phyloP scores from a whole-genome alignment of 1,139 yeast genomes.

The Saccharomycopsis crataegensis region DNA sequence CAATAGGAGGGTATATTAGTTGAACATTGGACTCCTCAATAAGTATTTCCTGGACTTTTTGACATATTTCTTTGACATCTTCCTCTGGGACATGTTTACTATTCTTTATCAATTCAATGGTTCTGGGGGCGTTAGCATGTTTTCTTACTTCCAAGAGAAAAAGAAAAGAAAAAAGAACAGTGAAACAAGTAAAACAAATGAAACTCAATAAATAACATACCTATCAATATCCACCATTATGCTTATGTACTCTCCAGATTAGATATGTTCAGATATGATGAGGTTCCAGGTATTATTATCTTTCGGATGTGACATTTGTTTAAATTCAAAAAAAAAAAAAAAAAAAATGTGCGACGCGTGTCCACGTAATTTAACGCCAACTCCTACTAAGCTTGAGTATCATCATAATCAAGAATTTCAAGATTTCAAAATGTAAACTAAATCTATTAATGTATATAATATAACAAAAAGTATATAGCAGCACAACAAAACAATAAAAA shows the following conservation, averaged over 20 bases:
- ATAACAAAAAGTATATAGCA: too few species aligned
- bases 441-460: too few species aligned
- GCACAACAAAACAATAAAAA: too few species aligned
- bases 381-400: too few species aligned
- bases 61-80: conserved; percentile 75
- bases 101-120: conserved; percentile 52
- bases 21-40: conserved; percentile 92
- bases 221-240: conserved; percentile 7
- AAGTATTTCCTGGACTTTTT: conserved; percentile 85
- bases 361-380: too few species aligned
- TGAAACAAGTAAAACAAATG: background rate
- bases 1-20: conserved; percentile 91
- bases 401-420: too few species aligned
- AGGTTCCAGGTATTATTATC: too few species aligned
- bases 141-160: background rate
- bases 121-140: conserved; percentile 2
- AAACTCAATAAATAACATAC: background rate
- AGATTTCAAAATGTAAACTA: too few species aligned
- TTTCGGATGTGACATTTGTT: too few species aligned
- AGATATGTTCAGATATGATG: too few species aligned
- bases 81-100: conserved; percentile 83
- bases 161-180: background rate
- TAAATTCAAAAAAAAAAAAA: too few species aligned
- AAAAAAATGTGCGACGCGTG: too few species aligned
- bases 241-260: background rate